Base-by-base conservation (phyloP, 106 monocot species). In the Phalaenopsis aphrodite region DNA sequence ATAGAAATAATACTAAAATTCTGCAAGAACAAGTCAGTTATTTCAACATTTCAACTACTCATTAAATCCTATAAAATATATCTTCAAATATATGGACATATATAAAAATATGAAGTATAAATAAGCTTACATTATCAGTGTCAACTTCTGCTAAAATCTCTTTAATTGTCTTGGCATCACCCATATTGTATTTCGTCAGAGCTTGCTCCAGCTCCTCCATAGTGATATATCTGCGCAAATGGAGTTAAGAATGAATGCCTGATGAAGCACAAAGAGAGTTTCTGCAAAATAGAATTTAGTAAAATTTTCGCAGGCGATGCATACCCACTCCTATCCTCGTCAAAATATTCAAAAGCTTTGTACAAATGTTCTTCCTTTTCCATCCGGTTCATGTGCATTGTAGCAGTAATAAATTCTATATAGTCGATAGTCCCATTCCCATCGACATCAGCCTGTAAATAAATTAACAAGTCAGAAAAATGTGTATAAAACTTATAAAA, bases 111-210 rank as follows among this genome's bases (percentile, higher is more conserved):
- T 12, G 12, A 15, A 61, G 2, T 52, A n/a, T 19, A 75, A 45
- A 71, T 19, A 56, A 52, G 56, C 87, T 87, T 81, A 94, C 94
- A 85, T 91, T 67, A 80, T 94, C 91, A 58, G 89, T 88, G 69
- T 94, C 94, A 38, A 94, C 94, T 88, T 94, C 94, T 78, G 91
- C 89, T 75, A 94, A 88, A 55, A 94, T 94, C 68, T 94, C 94
- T 80, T 86, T 88, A 73, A 94, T 90, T 61, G 91, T 90, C 72
- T 82, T 88, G 41, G 86, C 88, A 87, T 94, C 94, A 42, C 94
- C 89, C 91, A 94, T 94, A 56, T 94, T 92, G 79, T 94, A 89
- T 72, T 91, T 94, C 30, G 38, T 88, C 14, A 94, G 88, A 75
- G 91, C 94, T 82, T 94, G 88, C 83, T 91, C 91, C 79, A 94